Evolutionary conservation across 345 rosid species (phyloP).

Genomic region (Brassica juncea): DNA sequence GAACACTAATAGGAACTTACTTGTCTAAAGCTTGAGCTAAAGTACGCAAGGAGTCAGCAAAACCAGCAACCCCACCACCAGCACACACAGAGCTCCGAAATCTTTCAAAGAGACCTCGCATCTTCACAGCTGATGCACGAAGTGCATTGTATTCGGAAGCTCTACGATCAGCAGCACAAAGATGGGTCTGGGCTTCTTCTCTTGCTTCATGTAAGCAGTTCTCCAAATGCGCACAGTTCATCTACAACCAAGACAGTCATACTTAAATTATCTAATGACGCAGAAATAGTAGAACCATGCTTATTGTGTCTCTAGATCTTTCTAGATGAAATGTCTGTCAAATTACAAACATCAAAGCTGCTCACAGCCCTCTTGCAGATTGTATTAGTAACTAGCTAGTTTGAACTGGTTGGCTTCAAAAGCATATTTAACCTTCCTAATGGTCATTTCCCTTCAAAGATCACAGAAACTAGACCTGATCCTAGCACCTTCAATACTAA

Average conservation of each 20-base stretch:
- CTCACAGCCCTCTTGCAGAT: background rate
- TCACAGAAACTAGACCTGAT: background rate
- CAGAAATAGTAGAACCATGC: conserved; percentile 8
- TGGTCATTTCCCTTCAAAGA: background rate
- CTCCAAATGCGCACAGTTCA: conserved; percentile 98
- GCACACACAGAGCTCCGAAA: conserved; percentile 63
- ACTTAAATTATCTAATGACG: conserved; percentile 11
- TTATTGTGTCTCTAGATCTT: conserved; percentile 2
- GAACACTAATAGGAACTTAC: conserved; percentile 50
- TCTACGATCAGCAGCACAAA: conserved; percentile 87
- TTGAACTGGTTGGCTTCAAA: conserved; percentile 11
- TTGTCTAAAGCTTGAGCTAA: conserved; percentile 89
- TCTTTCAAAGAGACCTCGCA: conserved; percentile 83
- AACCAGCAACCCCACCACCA: conserved; percentile 65
- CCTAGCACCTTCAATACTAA: background rate
- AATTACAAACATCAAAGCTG: conserved; percentile 20
- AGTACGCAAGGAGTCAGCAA: conserved; percentile 73
- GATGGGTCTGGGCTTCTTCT: conserved; percentile 96
- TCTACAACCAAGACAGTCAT: conserved; percentile 50
- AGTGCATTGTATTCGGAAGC: conserved; percentile 80
- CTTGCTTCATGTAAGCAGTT: conserved; percentile 98
- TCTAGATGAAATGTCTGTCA: background rate
- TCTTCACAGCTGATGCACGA: conserved; percentile 87
- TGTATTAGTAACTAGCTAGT: background rate
- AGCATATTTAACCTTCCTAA: background rate